Percentiles rank a stretch among this genome's conserved stretches.
These are phyloP conservation scores for Dittrichia graveolens DNA, from an alignment of 129 eudicot genomes.

Conservation along the genomic window DNA sequence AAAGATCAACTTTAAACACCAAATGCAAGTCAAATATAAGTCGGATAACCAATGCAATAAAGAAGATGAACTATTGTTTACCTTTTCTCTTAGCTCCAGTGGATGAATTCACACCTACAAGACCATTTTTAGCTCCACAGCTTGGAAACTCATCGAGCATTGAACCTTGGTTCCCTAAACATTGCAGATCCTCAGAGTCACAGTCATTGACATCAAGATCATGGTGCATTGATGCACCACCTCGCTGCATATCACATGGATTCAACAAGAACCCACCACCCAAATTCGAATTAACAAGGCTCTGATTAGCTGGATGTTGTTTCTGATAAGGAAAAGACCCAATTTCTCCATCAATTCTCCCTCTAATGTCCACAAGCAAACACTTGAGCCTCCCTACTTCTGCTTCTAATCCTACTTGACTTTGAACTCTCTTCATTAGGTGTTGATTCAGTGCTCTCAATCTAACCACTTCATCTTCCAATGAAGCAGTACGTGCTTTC, in stretches of 20 bases:
- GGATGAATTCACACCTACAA: constrained; percentile 40
- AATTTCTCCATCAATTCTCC: constrained; percentile 95
- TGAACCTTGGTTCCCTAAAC: constrained; percentile 63
- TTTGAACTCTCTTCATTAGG: constrained; percentile 77
- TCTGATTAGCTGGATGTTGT: constrained; percentile 51
- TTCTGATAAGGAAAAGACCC: constrained; percentile 97
- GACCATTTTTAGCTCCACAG: constrained; percentile 47
- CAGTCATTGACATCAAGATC: constrained; percentile 61
- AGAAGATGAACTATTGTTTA: background rate
- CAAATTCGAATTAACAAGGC: constrained; percentile 38
- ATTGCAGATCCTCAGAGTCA: constrained; percentile 69
- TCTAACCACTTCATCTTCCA: constrained; percentile 88
- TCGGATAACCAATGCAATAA: background rate
- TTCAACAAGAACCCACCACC: constrained; percentile 68
- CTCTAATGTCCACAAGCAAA: constrained; percentile 94
- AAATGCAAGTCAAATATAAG: constrained; percentile 15
- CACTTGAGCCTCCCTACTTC: constrained; percentile 94
- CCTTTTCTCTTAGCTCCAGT: constrained; percentile 62
- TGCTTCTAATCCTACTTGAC: constrained; percentile 82
- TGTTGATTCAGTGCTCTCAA: constrained; percentile 87
- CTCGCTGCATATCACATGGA: constrained; percentile 71
- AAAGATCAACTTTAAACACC: constrained; percentile 3
- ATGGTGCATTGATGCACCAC: constrained; percentile 39
- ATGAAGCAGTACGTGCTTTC: constrained; percentile 87
- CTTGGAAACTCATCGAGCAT: constrained; percentile 47